A percentile compares a stretch with the other conserved stretches of the same genome.
These are phyloP conservation scores for Trichoderma harzianum DNA, from an alignment of 2,329 filamentous ascomycete genomes.

Conservation along the genomic window DNA sequence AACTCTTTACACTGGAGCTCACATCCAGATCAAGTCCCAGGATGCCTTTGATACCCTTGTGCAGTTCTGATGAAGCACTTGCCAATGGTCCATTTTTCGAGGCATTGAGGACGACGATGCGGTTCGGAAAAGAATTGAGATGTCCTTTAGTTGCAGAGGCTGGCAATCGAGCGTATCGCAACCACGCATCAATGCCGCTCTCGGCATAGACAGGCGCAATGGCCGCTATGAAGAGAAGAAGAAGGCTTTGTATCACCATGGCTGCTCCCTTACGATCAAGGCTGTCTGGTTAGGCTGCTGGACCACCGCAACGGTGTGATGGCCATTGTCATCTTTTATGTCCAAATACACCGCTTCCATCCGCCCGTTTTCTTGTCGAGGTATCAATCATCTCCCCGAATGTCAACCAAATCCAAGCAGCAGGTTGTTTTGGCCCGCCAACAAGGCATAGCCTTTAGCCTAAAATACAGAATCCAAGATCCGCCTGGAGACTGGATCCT, in stretches of 20 bases:
- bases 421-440: not conserved
- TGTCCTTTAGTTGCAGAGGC: slow-evolving; percentile 23
- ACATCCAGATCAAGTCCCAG: slow-evolving; percentile 44
- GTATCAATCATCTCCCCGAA: not conserved
- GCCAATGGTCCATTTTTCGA: slow-evolving; percentile 54
- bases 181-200: slow-evolving; percentile 59
- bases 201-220: slow-evolving; percentile 45
- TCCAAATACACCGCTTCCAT: not conserved
- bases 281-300: not conserved
- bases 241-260: not conserved
- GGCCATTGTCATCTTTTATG: not conserved
- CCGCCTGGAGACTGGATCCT: not conserved
- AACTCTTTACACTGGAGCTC: not conserved
- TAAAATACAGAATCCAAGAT: not conserved
- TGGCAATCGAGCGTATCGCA: slow-evolving; percentile 58
- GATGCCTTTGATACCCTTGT: slow-evolving; percentile 55
- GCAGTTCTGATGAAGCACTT: slow-evolving; percentile 57
- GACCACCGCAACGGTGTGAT: not conserved
- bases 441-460: not conserved
- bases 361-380: not conserved
- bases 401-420: not conserved
- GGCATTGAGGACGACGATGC: slow-evolving; percentile 52
- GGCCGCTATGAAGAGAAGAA: not conserved
- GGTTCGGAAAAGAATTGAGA: slow-evolving; percentile 42
- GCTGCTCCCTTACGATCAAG: not conserved